A percentile compares a stretch with the other conserved stretches of the same genome.
Evolutionary conservation across 371 early-diverging fungal species (phyloP).

Genomic region (Circinella umbellata): DNA sequence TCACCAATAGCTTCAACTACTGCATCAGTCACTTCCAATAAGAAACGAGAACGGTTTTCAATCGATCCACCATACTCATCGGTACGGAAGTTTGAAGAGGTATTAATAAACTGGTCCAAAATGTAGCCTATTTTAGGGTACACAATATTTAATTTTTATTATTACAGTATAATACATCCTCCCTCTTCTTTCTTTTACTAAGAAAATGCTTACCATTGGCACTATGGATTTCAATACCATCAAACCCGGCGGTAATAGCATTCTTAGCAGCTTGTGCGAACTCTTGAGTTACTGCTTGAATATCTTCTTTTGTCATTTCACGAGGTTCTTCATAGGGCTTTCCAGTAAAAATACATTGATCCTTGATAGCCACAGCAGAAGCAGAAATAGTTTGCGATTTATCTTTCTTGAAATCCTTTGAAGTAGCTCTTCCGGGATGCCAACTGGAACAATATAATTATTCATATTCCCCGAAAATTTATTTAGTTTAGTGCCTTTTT

Average conservation of each 20-base stretch:
- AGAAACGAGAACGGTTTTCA: conserved; percentile 59
- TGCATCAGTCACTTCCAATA: conserved; percentile 43
- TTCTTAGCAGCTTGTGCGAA: conserved; percentile 60
- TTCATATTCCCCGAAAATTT: too few species aligned
- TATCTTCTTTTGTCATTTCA: conserved; percentile 67
- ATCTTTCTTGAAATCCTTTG: background rate
- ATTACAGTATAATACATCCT: too few species aligned
- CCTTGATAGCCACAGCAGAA: conserved; percentile 29
- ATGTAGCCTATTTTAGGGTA: conserved; percentile 46
- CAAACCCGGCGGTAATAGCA: conserved; percentile 58
- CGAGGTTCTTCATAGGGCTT: conserved; percentile 50
- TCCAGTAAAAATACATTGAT: conserved; percentile 12
- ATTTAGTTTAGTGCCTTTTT: background rate
- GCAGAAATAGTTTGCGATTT: conserved; percentile 21
- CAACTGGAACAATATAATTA: background rate
- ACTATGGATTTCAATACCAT: conserved; percentile 72
- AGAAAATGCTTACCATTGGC: conserved; percentile 44
- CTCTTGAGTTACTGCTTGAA: conserved; percentile 56
- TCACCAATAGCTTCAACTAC: conserved; percentile 24
- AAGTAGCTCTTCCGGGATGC: conserved; percentile 25
- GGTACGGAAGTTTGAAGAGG: conserved; percentile 52
- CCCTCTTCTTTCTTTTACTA: too few species aligned
- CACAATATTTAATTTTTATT: too few species aligned
- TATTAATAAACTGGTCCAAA: conserved; percentile 48
- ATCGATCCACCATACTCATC: conserved; percentile 63